Conservation (phyloP, 768 basidiomycete genomes). For the Royoungia palumana region DNA sequence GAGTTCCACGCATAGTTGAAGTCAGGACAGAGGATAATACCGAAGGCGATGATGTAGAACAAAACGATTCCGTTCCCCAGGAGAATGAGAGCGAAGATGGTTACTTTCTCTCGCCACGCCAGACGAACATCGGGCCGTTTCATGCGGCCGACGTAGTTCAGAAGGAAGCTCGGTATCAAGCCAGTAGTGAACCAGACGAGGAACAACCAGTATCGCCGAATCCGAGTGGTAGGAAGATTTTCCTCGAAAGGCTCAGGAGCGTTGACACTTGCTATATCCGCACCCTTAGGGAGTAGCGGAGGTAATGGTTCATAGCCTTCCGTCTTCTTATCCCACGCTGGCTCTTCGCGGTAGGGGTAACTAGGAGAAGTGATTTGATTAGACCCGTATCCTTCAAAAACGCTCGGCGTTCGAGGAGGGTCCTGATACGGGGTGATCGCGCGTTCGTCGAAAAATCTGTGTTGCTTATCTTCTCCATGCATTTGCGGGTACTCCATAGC, state of each 20-base stretch:
- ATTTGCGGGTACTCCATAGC: slow-evolving; percentile 39
- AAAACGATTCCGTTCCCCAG: slow-evolving; percentile 51
- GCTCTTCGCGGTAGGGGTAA: slow-evolving; percentile 34
- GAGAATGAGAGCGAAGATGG: slow-evolving; percentile 59
- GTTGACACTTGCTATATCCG: slow-evolving; percentile 39
- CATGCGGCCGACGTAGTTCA: slow-evolving; percentile 55
- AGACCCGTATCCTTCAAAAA: slow-evolving; percentile 24
- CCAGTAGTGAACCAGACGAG: slow-evolving; percentile 52
- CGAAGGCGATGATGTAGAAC: slow-evolving; percentile 68
- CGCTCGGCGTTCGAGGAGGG: slow-evolving; percentile 28
- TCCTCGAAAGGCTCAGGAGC: slow-evolving; percentile 50
- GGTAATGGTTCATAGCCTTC: slow-evolving; percentile 28
- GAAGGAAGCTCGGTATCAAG: slow-evolving; percentile 52
- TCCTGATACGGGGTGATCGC: slow-evolving; percentile 28
- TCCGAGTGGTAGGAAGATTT: slow-evolving; percentile 47
- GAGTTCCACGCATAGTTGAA: slow-evolving; percentile 57
- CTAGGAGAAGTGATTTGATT: slow-evolving; percentile 21
- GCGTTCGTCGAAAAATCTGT: slow-evolving; percentile 33
- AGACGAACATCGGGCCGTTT: slow-evolving; percentile 65
- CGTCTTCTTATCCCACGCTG: slow-evolving; percentile 44
- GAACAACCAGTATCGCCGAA: slow-evolving; percentile 57
- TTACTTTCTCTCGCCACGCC: slow-evolving; percentile 68
- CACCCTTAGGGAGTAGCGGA: slow-evolving; percentile 37
- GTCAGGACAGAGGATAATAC: slow-evolving; percentile 57
- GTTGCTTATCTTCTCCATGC: slow-evolving; percentile 26